Conservation (phyloP, 306 rosid species). For the Vigna hirtella region DNA sequence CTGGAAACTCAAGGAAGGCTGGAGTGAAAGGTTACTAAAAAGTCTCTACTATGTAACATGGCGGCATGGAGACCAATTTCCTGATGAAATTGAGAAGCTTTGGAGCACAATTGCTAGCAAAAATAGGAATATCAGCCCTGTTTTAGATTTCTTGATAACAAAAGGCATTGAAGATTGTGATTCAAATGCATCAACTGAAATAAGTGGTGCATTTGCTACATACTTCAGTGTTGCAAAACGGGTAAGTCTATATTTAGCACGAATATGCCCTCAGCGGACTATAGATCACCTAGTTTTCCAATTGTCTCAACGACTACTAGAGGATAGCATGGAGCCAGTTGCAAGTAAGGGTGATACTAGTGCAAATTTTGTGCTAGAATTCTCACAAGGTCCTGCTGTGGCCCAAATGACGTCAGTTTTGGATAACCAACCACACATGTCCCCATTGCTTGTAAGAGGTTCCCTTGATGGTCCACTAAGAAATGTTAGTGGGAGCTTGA, state of each 20-base stretch:
- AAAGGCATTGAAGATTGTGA: constrained; percentile 99
- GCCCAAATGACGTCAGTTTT: constrained; percentile 87
- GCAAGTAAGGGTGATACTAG: constrained; percentile 74
- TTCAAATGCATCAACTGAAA: constrained; percentile 98
- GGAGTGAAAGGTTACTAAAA: constrained; percentile 96
- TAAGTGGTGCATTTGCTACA: constrained; percentile 99
- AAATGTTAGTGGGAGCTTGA: constrained; percentile 97
- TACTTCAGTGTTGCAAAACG: constrained; percentile 98
- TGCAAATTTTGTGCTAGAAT: constrained; percentile 90
- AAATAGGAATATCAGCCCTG: constrained; percentile 96
- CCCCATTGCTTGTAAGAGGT: constrained; percentile 98
- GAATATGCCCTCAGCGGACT: constrained; percentile 98
- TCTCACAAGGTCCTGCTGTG: constrained; percentile 94
- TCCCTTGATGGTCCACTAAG: constrained; percentile 98
- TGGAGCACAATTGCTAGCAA: constrained; percentile 99
- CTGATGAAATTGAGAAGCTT: constrained; percentile 98
- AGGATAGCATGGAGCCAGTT: constrained; percentile 87
- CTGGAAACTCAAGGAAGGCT: constrained; percentile 98
- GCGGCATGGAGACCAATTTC: constrained; percentile 99
- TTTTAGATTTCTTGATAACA: constrained; percentile 95
- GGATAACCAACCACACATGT: constrained; percentile 98
- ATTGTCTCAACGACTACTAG: constrained; percentile 92
- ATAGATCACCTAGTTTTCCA: constrained; percentile 98
- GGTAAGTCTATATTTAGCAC: constrained; percentile 92
- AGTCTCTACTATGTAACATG: constrained; percentile 96